phyloP scores from a whole-genome alignment of 2,329 filamentous ascomycete species.

The Botrytis medusae region DNA sequence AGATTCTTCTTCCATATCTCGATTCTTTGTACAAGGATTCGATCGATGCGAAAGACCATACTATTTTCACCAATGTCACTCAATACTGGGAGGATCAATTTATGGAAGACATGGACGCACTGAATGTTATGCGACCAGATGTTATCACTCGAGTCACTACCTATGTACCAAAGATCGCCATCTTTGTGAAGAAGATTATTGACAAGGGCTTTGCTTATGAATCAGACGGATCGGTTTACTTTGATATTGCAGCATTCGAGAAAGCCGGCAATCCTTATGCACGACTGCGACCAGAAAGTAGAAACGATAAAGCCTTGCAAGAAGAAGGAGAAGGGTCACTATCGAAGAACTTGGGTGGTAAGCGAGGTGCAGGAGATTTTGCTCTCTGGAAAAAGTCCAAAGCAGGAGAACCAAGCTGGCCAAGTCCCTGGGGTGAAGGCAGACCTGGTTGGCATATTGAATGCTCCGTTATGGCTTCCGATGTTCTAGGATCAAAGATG shows the following conservation, averaged over 20 bases:
- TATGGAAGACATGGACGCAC: constrained; percentile 78
- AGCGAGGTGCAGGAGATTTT: constrained; percentile 80
- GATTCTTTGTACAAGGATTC: constrained; percentile 67
- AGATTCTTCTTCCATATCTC: constrained; percentile 78
- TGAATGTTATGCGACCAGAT: constrained; percentile 83
- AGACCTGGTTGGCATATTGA: constrained; percentile 97
- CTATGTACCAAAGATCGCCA: constrained; percentile 82
- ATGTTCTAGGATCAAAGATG: constrained; percentile 79
- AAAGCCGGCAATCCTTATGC: constrained; percentile 82
- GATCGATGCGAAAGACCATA: constrained; percentile 61
- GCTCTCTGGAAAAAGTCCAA: constrained; percentile 93
- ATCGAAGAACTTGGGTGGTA: constrained; percentile 46
- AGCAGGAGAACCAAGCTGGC: constrained; percentile 87
- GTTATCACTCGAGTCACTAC: constrained; percentile 88
- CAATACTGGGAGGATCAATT: constrained; percentile 85
- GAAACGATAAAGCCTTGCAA: constrained; percentile 77
- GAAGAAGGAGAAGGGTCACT: constrained; percentile 90
- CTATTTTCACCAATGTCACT: constrained; percentile 83
- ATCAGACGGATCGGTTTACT: constrained; percentile 62
- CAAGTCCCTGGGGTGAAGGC: constrained; percentile 82
- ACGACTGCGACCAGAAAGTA: constrained; percentile 78
- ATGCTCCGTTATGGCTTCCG: constrained; percentile 93
- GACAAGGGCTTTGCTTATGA: constrained; percentile 83
- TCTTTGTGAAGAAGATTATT: constrained; percentile 74
- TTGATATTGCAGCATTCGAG: constrained; percentile 47